Base-by-base conservation (phyloP, 1,139 yeast species). In the Dujonia santamariae region DNA sequence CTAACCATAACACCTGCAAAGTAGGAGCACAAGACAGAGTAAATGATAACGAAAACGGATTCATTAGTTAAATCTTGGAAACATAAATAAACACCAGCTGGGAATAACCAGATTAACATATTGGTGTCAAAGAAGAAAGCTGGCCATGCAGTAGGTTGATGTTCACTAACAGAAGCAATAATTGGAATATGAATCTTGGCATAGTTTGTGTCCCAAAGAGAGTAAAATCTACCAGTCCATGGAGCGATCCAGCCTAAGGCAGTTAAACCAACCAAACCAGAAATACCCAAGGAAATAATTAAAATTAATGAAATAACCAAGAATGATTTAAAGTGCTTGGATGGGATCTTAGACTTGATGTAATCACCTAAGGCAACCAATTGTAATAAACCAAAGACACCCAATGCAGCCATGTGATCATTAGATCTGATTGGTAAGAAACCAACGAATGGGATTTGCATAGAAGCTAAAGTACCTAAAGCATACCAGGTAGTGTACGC, bases 81-180 rank as follows among this genome's bases (percentile, higher is more conserved):
- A 48, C 92, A 76, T 48, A 92, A 63, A 64, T 85, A 92, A 37
- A 94, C 83, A 46, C 98, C 99, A 3, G 92, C 97, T 34, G 99
- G 99, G 86, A 94, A 92, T 47, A 94, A 72, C 98, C 98, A 94
- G 50, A 92, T 85, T 62, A 94, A 72, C 72, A 92, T 77, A 51
- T 81, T 85, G 34, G 94, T 82, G 59, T 94, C 99, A 59, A 92
- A 87, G 74, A 87, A 92, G 63, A 92, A 94, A 8, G 97, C 80
- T 11, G 98, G 96, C 99, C 99, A 94, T 9, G 98, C 96, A 17
- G 98, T 92, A 40, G 99, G 99, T 69, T 94, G 99, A 70, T 94
- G 99, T 66, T 94, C 99, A 11, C 96, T 86, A 34, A 94, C 99
- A 3, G 97, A 90, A 1, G 98, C 98, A 62, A 94, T 94, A 56